These are phyloP conservation scores for Bromus sterilis DNA, from an alignment of 176 grass and related monocot genomes.

Conservation along the genomic window DNA sequence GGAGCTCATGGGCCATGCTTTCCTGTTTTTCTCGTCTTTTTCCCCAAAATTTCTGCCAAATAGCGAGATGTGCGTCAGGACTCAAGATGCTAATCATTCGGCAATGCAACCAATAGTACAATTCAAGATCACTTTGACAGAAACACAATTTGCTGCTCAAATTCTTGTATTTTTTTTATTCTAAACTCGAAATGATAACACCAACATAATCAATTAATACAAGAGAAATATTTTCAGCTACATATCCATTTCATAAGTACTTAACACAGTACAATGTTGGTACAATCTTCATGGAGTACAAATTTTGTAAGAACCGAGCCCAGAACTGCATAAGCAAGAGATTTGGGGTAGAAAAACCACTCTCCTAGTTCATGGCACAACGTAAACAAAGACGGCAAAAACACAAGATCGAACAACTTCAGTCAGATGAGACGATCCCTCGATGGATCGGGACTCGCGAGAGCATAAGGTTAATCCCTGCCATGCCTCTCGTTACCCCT, in stretches of 20 bases:
- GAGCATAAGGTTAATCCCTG: background rate
- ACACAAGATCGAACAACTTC: background rate
- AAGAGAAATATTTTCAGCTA: background rate
- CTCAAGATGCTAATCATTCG: background rate
- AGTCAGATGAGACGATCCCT: background rate
- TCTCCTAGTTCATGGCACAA: background rate
- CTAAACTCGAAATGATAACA: too few relatives aligned
- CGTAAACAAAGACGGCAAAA: background rate
- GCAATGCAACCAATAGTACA: background rate
- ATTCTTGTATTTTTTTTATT: background rate
- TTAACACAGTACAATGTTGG: background rate
- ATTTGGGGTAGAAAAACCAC: too few relatives aligned
- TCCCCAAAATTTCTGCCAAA: background rate
- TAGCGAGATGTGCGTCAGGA: background rate
- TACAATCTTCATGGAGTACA: background rate
- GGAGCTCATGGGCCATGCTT: background rate
- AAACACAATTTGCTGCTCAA: background rate
- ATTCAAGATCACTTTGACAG: background rate
- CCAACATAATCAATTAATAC: background rate
- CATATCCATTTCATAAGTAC: background rate
- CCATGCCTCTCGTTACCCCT: background rate
- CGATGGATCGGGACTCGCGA: background rate
- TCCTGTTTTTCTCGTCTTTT: constrained; percentile 5
- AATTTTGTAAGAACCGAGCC: background rate
- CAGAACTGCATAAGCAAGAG: background rate